phyloP scores from a whole-genome alignment of 139 green algal genomes.

The Marvania coccoides region DNA sequence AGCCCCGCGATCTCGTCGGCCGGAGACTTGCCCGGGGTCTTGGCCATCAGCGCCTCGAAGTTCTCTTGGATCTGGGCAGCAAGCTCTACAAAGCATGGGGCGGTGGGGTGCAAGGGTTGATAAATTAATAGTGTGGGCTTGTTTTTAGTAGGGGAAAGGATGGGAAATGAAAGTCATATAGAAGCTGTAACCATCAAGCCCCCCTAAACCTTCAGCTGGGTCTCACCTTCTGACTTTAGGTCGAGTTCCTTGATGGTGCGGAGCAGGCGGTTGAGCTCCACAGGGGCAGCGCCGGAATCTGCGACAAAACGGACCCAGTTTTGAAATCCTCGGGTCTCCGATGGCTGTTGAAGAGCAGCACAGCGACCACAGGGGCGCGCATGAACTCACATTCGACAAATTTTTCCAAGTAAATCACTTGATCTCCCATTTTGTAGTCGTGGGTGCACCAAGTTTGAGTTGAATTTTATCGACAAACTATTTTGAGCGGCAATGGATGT shows the following conservation, averaged over 20 bases:
- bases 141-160: not conserved
- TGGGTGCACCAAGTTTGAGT: not conserved
- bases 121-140: no score
- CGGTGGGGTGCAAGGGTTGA: no score
- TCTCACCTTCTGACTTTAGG: conserved; percentile 37
- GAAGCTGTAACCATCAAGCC: no score
- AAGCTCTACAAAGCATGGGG: conserved; percentile 22
- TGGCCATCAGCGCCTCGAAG: conserved; percentile 17
- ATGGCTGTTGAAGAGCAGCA: not conserved
- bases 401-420: conserved; percentile 62
- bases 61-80: conserved; percentile 26
- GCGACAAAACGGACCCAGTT: not conserved
- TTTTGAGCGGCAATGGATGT: no score
- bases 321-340: not conserved
- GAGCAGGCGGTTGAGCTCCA: conserved; percentile 62
- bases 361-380: not conserved
- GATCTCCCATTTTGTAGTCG: conserved; percentile 29
- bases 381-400: conserved; percentile 55
- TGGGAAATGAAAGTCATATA: not conserved
- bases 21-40: not conserved
- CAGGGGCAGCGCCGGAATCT: conserved; percentile 43
- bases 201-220: not conserved
- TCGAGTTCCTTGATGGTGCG: conserved; percentile 70
- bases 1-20: conserved; percentile 28
- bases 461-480: not conserved